Conservation (phyloP, 2,329 filamentous ascomycete genomes). For the Pseudodiploospora longispora region DNA sequence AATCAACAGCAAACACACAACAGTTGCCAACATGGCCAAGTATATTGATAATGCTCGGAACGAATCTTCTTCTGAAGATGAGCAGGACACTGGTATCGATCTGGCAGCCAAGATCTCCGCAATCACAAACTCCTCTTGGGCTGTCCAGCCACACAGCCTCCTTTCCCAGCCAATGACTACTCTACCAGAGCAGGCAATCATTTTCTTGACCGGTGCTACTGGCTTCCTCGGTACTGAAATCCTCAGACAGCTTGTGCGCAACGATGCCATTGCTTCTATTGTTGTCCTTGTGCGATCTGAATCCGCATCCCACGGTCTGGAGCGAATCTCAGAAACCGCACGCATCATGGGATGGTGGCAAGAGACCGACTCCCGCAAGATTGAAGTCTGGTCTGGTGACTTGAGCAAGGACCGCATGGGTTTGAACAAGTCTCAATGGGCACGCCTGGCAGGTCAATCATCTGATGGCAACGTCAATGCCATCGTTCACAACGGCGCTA, state of each 20-base stretch:
- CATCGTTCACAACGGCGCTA: slow-evolving; percentile 74
- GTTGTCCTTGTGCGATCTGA: slow-evolving; percentile 4
- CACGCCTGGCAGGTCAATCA: slow-evolving; percentile 1
- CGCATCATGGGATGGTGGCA: slow-evolving; percentile 5
- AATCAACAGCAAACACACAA: slow-evolving; percentile 14
- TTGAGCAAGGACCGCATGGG: slow-evolving; percentile 1
- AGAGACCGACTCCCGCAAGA: background rate
- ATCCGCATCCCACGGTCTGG: slow-evolving; percentile 1
- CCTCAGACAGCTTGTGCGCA: slow-evolving; percentile 2
- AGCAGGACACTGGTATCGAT: background rate
- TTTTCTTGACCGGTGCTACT: slow-evolving; percentile 6
- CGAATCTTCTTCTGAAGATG: background rate
- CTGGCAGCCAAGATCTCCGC: slow-evolving; percentile 2
- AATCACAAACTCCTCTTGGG: background rate
- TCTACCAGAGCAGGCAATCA: slow-evolving; percentile 1
- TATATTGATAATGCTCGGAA: slow-evolving; percentile 7
- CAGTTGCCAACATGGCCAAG: slow-evolving; percentile 10
- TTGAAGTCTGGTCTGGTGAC: slow-evolving; percentile 6
- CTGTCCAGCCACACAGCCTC: background rate
- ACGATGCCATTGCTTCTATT: background rate
- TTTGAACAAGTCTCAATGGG: background rate
- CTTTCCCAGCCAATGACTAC: background rate
- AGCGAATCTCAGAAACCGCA: slow-evolving; percentile 3
- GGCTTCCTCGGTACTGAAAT: slow-evolving; percentile 7
- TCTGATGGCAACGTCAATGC: slow-evolving; percentile 49